Base-by-base conservation (phyloP, 2,329 filamentous ascomycete genomes). In the Teratosphaeria zuluensis region DNA sequence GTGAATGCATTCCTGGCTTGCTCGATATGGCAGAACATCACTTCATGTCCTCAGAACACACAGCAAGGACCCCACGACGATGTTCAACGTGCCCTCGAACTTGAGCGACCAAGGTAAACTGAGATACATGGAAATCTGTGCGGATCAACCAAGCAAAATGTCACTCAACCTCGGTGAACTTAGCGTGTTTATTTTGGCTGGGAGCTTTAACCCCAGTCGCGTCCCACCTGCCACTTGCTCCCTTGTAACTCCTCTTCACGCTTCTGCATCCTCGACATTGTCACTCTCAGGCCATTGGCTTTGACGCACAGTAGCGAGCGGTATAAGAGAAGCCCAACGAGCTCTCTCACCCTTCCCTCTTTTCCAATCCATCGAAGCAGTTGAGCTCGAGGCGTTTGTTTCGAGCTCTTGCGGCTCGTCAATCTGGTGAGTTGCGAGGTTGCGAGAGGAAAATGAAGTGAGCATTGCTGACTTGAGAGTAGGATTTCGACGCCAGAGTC, bases 401-500 rank as follows among this genome's bases (percentile, higher is more conserved):
- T 55, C 54, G 54, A 55, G 54, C 54, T 55, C 54, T 30, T 30
- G 54, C 16, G 46, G 54, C 54, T 55, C 54, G 54, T 30, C 32
- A 53, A 48, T 48, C 42, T 48, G 42, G 42, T 48, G 42, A n/a
- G 42, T 21, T 21, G 4, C 8, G n/a, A 11, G 9, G 6, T 21
- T 21, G 7, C 7, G 9, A 48, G n/a, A 21, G 42, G 19, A 16
- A 19, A 21, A 48, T 4, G 9, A 48, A 48, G n/a, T 19, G 16
- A 48, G 42, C 42, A 21, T 48, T 48, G 42, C 42, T 48, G 42
- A 48, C 19, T 11, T 3, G 21, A 19, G 19, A 48, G 6, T 19
- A 96, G 92, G 92, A 96, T 90, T 96, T 95, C 94, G 92, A 96
- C 89, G 91, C 92, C 81, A 89, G 91, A 80, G 89, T 96, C 80